A percentile compares a stretch with the other conserved stretches of the same genome.
These are phyloP conservation scores for Xylariaceae sp. DNA, from an alignment of 2,329 filamentous ascomycete species.

Conservation along the genomic window DNA sequence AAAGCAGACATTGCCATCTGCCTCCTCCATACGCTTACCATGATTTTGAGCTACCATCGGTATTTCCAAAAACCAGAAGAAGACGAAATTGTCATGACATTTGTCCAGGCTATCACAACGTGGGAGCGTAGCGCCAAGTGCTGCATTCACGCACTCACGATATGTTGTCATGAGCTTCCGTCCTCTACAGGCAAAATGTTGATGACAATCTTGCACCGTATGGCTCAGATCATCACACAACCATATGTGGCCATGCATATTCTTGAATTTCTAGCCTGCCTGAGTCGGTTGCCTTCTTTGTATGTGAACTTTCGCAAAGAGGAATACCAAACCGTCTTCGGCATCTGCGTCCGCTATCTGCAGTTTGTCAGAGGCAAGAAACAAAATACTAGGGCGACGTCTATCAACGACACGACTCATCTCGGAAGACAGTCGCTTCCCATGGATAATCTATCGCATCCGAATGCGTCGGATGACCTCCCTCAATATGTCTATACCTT, in stretches of 20 bases:
- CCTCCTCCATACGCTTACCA: constrained; percentile 79
- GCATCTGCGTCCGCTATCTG: constrained; percentile 88
- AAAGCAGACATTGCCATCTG: constrained; percentile 86
- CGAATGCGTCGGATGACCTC: constrained; percentile 60
- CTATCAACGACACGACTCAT: constrained; percentile 39
- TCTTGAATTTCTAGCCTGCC: constrained; percentile 84
- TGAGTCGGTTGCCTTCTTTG: constrained; percentile 77
- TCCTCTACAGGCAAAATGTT: constrained; percentile 80
- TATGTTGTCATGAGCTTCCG: constrained; percentile 93
- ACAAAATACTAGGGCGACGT: constrained; percentile 42
- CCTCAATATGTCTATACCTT: constrained; percentile 91
- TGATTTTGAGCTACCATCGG: constrained; percentile 84
- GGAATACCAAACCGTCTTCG: constrained; percentile 90
- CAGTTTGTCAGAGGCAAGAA: constrained; percentile 75
- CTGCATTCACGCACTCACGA: constrained; percentile 89
- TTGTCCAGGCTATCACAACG: constrained; percentile 76
- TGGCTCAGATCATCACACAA: constrained; percentile 95
- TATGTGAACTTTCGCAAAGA: constrained; percentile 87
- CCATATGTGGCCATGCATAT: constrained; percentile 90
- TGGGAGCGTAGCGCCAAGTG: constrained; percentile 84
- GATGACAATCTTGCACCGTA: constrained; percentile 81
- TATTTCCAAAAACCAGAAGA: constrained; percentile 79
- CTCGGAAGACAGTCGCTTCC: constrained; percentile 18
- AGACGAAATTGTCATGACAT: constrained; percentile 81
- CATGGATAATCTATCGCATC: constrained; percentile 27